Percentiles rank a stretch among this genome's conserved stretches.
phyloP scores from a whole-genome alignment of 352 stramenopile species.

The Pythium chondricola region DNA sequence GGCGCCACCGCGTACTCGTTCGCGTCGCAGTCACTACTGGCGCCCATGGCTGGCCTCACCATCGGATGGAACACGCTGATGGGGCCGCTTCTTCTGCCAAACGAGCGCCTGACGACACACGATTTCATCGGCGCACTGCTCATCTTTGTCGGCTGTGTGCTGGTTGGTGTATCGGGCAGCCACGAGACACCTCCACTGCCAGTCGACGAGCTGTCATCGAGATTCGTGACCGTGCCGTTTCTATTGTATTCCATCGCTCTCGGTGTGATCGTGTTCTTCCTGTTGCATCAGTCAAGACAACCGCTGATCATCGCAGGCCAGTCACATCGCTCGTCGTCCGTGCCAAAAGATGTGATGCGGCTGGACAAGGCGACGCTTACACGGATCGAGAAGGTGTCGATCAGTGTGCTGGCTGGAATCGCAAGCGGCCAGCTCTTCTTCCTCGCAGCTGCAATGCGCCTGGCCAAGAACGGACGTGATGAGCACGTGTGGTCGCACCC shows the following conservation, averaged over 20 bases:
- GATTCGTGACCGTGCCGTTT: constrained; percentile 61
- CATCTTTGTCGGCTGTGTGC: constrained; percentile 72
- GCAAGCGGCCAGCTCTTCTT: constrained; percentile 81
- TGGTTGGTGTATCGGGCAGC: constrained; percentile 64
- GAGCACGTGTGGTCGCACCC: constrained; percentile 43
- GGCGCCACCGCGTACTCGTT: constrained; percentile 68
- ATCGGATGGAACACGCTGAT: constrained; percentile 83
- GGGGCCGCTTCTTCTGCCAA: constrained; percentile 56
- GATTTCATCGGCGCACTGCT: constrained; percentile 69
- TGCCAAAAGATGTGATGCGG: constrained; percentile 13
- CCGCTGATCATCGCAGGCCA: constrained; percentile 43
- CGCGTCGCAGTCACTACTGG: constrained; percentile 70
- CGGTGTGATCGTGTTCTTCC: constrained; percentile 32
- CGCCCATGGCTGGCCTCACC: constrained; percentile 76
- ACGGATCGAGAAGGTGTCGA: constrained; percentile 36
- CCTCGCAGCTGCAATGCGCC: constrained; percentile 55
- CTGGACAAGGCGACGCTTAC: constrained; percentile 15
- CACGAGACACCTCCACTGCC: constrained; percentile 57
- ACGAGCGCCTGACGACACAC: constrained; percentile 64
- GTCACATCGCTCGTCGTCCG: constrained; percentile 2
- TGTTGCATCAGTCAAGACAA: constrained; percentile 47
- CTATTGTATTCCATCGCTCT: constrained; percentile 46
- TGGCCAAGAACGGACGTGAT: constrained; percentile 45
- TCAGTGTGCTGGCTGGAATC: constrained; percentile 62
- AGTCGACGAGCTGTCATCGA: constrained; percentile 39